Conservation (phyloP, 371 early-diverging fungal species). For the Mucor racemosus region DNA sequence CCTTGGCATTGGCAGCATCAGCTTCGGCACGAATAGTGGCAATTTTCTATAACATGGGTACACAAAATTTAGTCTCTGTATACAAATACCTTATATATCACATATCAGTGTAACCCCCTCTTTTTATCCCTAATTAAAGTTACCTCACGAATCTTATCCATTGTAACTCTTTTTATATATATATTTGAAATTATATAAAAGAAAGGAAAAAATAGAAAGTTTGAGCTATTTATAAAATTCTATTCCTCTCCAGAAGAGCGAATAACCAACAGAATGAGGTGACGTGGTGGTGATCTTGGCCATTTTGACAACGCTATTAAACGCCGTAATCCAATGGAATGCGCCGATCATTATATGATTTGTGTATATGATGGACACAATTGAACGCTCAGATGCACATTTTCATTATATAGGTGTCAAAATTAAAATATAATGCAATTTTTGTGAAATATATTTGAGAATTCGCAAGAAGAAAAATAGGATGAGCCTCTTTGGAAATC, state of each 20-base stretch:
- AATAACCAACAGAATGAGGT: neutral
- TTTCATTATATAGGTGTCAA: no score
- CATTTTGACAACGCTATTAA: neutral
- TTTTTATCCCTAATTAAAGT: neutral
- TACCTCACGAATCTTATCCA: constrained; percentile 57
- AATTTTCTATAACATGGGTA: constrained; percentile 62
- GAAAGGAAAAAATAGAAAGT: neutral
- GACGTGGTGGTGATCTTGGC: neutral
- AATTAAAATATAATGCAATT: no score
- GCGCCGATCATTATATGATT: neutral
- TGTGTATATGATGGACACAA: neutral
- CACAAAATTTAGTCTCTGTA: neutral
- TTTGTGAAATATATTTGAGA: no score
- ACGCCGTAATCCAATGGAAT: constrained; percentile 1
- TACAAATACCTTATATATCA: neutral
- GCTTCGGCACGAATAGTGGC: constrained; percentile 69
- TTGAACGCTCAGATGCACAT: neutral
- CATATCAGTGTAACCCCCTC: neutral
- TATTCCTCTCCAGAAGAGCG: neutral
- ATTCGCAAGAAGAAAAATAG: no score
- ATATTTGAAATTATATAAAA: neutral
- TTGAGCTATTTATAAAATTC: neutral
- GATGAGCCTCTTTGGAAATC: no score
- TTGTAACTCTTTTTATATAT: constrained; percentile 1
- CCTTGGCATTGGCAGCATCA: constrained; percentile 70